Evolutionary conservation across 495 filamentous ascomycete species (phyloP), one percentile per base, ranked within the genome.

Genomic region (Venustampulla echinocandica): DNA sequence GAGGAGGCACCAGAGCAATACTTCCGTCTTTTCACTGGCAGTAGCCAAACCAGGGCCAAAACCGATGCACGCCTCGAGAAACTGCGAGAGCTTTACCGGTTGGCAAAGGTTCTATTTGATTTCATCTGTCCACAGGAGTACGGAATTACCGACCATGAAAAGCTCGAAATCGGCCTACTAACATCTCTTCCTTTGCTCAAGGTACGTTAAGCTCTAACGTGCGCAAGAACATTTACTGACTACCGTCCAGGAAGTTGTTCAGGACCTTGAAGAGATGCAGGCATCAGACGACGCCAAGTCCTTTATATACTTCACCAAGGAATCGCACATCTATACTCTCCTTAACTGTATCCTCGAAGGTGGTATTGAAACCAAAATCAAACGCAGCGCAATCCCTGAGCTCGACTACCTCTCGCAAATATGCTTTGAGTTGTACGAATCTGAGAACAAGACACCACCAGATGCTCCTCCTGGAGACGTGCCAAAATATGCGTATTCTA

Each of bases 111-210:
- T 4, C 69, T 98, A 9, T 98, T 98, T 59, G 92, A 98, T 65
- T 98, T 94, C 60, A 92, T 98, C 58, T 94, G 92, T 34, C 92
- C 92, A 4, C 92, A 98, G 60, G 92, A 98, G 63, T 98, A 98
- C 57, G 92, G 92, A 34, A 98, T 98, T 52, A 83, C 80, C 19
- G 82, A 95, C 50, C 80, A 78, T 49, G 92, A 98, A 63, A 98
- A 98, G 71, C 74, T 98, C 22, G 93, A 98, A 61, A 98, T 98
- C 61, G 92, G 92, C 14, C 78, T 98, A 17, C 69, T 98, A 47
- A 98, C 92, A 2, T 90, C 87, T 6, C 74, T 98, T 9, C 93
- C 92, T 5, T 68, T 98, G 28, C 76, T 98, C 25, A 89, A 88
- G 43, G 54, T 57, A 47, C 33, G 41, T 49, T 42, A 10, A 11